Evolutionary conservation across 2,329 filamentous ascomycete genomes (phyloP).

Genomic region (Fusarium succisae): DNA sequence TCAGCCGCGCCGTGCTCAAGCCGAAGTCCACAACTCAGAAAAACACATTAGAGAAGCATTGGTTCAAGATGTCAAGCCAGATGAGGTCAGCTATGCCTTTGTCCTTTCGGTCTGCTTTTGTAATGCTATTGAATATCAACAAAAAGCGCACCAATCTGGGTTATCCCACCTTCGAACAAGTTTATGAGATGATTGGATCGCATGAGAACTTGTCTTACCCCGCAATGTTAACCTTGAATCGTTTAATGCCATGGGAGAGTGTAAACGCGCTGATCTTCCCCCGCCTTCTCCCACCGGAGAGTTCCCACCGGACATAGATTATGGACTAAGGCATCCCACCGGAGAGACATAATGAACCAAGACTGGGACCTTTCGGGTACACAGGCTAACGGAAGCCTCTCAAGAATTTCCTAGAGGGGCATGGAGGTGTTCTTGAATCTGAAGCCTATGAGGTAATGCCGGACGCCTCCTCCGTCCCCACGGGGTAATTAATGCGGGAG

Average conservation of each 20-base stretch:
- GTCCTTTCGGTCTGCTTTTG: neutral
- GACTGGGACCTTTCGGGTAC: neutral
- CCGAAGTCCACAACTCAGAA: neutral
- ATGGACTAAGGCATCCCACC: neutral
- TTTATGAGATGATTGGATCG: neutral
- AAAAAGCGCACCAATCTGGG: neutral
- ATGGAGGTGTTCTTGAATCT: neutral
- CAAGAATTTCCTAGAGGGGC: neutral
- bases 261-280: neutral
- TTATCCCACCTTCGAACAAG: neutral
- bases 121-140: neutral
- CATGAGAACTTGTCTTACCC: neutral
- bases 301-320: neutral
- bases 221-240: neutral
- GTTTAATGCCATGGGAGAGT: no score
- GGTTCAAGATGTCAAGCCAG: fast-evolving
- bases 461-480: neutral
- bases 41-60: neutral
- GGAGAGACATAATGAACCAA: neutral
- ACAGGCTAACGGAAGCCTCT: no score
- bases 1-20: neutral
- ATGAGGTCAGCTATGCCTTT: neutral
- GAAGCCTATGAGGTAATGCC: neutral
- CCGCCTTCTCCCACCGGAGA: neutral
- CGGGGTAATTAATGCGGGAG: neutral